Percentiles rank a stretch among this genome's conserved stretches.
Evolutionary conservation across 2,329 filamentous ascomycete species (phyloP).

Genomic region (Tothia fuscella): DNA sequence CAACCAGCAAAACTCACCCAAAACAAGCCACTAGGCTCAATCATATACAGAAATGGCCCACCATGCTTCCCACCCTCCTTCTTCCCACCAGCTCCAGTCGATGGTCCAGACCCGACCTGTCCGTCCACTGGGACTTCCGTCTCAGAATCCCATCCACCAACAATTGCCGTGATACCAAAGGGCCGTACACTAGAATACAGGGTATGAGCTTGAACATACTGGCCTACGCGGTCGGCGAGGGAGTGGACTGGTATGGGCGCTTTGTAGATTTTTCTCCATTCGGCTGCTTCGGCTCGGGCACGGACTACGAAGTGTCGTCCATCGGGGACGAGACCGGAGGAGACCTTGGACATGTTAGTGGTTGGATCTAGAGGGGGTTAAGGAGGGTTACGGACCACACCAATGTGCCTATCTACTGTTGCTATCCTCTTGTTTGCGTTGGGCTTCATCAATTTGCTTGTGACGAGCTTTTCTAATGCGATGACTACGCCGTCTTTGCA

Average conservation of each 20-base stretch:
- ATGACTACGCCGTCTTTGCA: constrained; percentile 96
- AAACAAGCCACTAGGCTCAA: constrained; percentile 92
- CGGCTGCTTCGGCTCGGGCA: constrained; percentile 83
- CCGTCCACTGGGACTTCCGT: constrained; percentile 76
- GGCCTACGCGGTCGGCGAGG: constrained; percentile 84
- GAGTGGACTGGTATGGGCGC: constrained; percentile 80
- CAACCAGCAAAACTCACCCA: constrained; percentile 46
- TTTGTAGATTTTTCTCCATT: constrained; percentile 91
- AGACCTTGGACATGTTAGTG: constrained; percentile 51
- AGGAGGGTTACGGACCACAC: constrained; percentile 54
- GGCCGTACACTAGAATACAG: constrained; percentile 94
- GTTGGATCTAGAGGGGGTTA: background rate
- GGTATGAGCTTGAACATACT: constrained; percentile 94
- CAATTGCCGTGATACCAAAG: constrained; percentile 89
- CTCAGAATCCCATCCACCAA: constrained; percentile 89
- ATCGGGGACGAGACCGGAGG: constrained; percentile 87
- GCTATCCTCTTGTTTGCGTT: constrained; percentile 96
- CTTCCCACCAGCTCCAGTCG: constrained; percentile 73
- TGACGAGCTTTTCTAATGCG: constrained; percentile 91
- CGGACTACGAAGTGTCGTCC: constrained; percentile 90
- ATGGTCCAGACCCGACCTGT: constrained; percentile 73
- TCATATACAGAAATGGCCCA: constrained; percentile 94
- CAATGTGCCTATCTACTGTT: constrained; percentile 85
- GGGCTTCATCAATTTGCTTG: constrained; percentile 88
- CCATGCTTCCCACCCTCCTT: constrained; percentile 62